Evolutionary conservation across 2,329 filamentous ascomycete genomes (phyloP), one percentile per base, ranked within the genome.

Genomic region (Arthrobotrys iridis): DNA sequence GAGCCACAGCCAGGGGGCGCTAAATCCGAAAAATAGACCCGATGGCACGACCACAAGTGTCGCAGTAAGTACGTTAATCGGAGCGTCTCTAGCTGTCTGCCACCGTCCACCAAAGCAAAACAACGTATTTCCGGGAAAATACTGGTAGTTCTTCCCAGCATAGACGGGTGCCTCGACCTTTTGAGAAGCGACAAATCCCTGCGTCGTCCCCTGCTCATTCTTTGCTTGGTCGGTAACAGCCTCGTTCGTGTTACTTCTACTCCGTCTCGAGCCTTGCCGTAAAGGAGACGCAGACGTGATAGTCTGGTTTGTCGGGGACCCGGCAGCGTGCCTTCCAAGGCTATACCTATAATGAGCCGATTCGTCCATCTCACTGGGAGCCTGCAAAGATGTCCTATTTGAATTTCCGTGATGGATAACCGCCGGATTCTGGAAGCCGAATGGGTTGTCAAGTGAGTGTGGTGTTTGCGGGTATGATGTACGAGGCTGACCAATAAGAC

Each of bases 61-160:
- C 0, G 90, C 93, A 0, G 95, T 99, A 10, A 89, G 90, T 79
- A 97, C 87, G 79, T 97, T 98, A 81, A 99, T 89, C 1, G 95
- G 95, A 77, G 90, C 88, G 79, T 96, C 91, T 78, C 89, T 88
- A 35, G 95, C 91, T 82, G 98, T 97, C 80, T 97, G 92, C 74
- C 95, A 85, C 72, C 95, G 88, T 5, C 95, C 95, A 33, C 92
- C 91, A 72, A 92, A 86, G 81, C 89, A 97, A 81, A 99, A 99
- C 22, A 93, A 85, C 0, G 93, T 97, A 80, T 98, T 99, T 48
- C 95, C 95, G 46, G 92, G 88, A 80, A 97, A 98, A 82, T 97
- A 97, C 81, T 98, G 88, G 82, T 94, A 91, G 79, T 97, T 97
- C 78, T 87, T 90, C 59, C 91, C 89, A 65, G 37, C 37, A 26